Percentiles rank a stretch among this genome's conserved stretches.
phyloP scores from a whole-genome alignment of 805 yeast genomes.

The Spathaspora sp. region DNA sequence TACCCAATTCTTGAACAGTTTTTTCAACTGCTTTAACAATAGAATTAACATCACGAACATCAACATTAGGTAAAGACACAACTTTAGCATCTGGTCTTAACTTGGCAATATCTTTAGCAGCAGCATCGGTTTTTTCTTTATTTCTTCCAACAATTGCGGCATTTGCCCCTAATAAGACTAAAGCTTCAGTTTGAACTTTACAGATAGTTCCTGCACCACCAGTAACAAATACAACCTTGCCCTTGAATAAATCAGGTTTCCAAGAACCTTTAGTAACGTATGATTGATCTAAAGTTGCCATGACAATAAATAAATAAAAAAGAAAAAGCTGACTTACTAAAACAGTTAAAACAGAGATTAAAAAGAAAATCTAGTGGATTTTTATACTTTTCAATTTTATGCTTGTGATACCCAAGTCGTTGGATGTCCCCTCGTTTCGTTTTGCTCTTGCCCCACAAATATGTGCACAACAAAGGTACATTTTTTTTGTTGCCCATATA shows the following conservation, averaged over 20 bases:
- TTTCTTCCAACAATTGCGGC: slow-evolving; percentile 85
- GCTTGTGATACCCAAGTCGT: too few species aligned
- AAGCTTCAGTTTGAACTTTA: slow-evolving; percentile 79
- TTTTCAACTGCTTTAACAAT: slow-evolving; percentile 58
- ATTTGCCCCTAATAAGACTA: slow-evolving; percentile 81
- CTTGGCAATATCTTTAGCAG: slow-evolving; percentile 57
- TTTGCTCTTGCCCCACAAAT: too few species aligned
- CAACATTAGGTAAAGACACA: slow-evolving; percentile 64
- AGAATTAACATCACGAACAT: slow-evolving; percentile 66
- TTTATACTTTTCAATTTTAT: too few species aligned
- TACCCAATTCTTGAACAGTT: slow-evolving; percentile 45
- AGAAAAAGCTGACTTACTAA: not conserved
- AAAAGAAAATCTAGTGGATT: not conserved
- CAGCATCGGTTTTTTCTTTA: slow-evolving; percentile 55
- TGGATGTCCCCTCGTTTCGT: too few species aligned
- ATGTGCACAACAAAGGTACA: too few species aligned
- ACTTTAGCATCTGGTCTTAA: slow-evolving; percentile 61
- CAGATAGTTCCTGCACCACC: slow-evolving; percentile 97
- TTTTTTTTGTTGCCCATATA: too few species aligned
- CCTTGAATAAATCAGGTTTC: slow-evolving; percentile 67
- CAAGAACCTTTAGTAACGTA: slow-evolving; percentile 27
- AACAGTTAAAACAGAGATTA: not conserved
- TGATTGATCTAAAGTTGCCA: slow-evolving; percentile 14
- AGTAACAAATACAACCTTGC: slow-evolving; percentile 85
- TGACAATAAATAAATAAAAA: not conserved